Evolutionary conservation across 495 filamentous ascomycete species (phyloP), one percentile per base, ranked within the genome.

Genomic region (Penicillium angulare): DNA sequence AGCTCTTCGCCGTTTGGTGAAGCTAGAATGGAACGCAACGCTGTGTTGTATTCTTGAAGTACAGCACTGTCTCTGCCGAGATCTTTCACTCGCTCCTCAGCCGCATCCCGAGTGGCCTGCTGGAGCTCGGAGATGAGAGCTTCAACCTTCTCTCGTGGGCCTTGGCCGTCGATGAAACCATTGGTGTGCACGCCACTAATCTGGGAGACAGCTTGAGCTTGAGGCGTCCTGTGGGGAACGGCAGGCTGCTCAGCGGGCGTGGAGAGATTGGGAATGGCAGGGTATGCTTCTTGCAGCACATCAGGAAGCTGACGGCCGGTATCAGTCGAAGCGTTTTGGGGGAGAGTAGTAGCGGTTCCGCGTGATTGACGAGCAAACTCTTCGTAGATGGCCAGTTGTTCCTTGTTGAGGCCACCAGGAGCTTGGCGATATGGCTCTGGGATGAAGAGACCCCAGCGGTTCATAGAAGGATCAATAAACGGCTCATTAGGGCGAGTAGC

Each of bases 371-470:
- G 80, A 5, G 88, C 89, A 67, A 99, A 99, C 36, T 96, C 90
- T 52, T 95, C 89, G 56, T 97, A 99, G 35, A 99, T 92, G 12
- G 87, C 88, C 74, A 97, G 81, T 64, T 99, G 93, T 57, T 96
- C 89, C 40, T 85, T 78, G 56, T 95, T 97, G 24, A 99, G 74
- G 6, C 95, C 93, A 32, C 80, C 81, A 12, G 85, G 81, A 36
- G 82, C 81, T 59, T 93, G 80, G 50, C 91, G 88, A 73, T 87
- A 97, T 6, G 92, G 92, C 55, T 91, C 86, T 0, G 92, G 90
- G 50, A 99, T 95, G 23, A 86, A 89, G 59, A 86, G 80, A 9
- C 90, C 85, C 87, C 90, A 96, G 24, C 87, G 84, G 61, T 84
- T 95, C 63, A 93, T 80, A 20, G 76, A 78, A 16, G 83, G 81